phyloP scores from a whole-genome alignment of 371 early-diverging fungal species.

The Mucor indicus region DNA sequence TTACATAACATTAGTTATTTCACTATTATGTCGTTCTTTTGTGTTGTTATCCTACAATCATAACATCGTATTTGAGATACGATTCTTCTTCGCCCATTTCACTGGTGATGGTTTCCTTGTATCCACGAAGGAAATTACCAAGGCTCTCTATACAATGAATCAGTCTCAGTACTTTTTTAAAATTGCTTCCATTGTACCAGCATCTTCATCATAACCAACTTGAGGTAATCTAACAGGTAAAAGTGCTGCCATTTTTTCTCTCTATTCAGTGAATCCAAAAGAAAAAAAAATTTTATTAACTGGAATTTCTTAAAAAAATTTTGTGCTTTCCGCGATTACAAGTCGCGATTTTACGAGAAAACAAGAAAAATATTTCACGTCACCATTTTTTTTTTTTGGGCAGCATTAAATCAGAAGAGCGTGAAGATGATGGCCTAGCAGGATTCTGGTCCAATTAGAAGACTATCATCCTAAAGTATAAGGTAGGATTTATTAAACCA shows the following conservation, averaged over 20 bases:
- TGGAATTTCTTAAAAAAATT: slow-evolving; percentile 1
- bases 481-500: no score
- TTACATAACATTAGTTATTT: not conserved
- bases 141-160: slow-evolving; percentile 19
- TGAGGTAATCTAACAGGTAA: slow-evolving; percentile 21
- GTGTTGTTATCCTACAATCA: slow-evolving; percentile 24
- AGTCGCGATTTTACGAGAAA: not conserved
- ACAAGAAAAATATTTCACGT: not conserved
- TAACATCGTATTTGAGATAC: slow-evolving; percentile 25
- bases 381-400: not conserved
- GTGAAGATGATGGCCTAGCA: no score
- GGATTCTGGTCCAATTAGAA: no score
- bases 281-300: not conserved
- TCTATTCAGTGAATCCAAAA: not conserved
- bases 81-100: slow-evolving; percentile 28
- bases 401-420: no score
- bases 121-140: slow-evolving; percentile 25
- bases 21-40: not conserved
- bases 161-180: not conserved
- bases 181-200: slow-evolving; percentile 15
- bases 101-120: slow-evolving; percentile 15
- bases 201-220: slow-evolving; percentile 37
- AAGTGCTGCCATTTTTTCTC: slow-evolving; percentile 33
- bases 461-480: no score
- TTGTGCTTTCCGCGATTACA: not conserved